Conservation (phyloP, 2,329 filamentous ascomycete species). For the Aaosphaeria pasadenensis region DNA sequence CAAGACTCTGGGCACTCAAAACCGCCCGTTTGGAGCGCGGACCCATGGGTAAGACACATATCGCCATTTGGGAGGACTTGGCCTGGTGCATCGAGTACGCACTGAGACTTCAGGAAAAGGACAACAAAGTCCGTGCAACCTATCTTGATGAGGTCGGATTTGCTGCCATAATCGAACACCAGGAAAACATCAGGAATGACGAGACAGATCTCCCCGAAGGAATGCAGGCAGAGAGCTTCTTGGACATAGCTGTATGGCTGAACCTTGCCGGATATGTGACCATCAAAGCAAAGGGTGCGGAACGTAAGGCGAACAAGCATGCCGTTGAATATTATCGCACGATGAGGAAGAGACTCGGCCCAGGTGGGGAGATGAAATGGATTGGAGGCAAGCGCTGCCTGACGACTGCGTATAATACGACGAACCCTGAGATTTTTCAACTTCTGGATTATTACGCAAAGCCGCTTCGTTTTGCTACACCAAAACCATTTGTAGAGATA, state of each 20-base stretch:
- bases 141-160: slow-evolving; percentile 18
- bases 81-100: slow-evolving; percentile 16
- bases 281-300: slow-evolving; percentile 15
- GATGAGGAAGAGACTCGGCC: slow-evolving; percentile 15
- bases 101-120: slow-evolving; percentile 12
- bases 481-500: not conserved
- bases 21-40: slow-evolving; percentile 10
- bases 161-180: slow-evolving; percentile 8
- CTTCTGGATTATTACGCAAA: not conserved
- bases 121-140: slow-evolving; percentile 15
- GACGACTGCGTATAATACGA: not conserved
- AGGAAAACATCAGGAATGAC: not conserved
- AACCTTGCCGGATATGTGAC: slow-evolving; percentile 18
- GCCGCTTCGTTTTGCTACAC: not conserved
- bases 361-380: slow-evolving; percentile 15
- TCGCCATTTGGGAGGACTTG: slow-evolving; percentile 17
- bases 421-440: not conserved
- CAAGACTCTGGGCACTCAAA: slow-evolving; percentile 21
- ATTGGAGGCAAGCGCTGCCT: slow-evolving; percentile 13
- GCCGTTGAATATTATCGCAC: slow-evolving; percentile 20
- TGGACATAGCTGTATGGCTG: slow-evolving; percentile 23
- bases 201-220: slow-evolving; percentile 4
- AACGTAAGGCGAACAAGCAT: slow-evolving; percentile 17
- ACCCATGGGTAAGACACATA: not conserved
- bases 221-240: slow-evolving; percentile 5